These are phyloP conservation scores for Calocera cornea DNA, from an alignment of 768 basidiomycete genomes.

Conservation along the genomic window DNA sequence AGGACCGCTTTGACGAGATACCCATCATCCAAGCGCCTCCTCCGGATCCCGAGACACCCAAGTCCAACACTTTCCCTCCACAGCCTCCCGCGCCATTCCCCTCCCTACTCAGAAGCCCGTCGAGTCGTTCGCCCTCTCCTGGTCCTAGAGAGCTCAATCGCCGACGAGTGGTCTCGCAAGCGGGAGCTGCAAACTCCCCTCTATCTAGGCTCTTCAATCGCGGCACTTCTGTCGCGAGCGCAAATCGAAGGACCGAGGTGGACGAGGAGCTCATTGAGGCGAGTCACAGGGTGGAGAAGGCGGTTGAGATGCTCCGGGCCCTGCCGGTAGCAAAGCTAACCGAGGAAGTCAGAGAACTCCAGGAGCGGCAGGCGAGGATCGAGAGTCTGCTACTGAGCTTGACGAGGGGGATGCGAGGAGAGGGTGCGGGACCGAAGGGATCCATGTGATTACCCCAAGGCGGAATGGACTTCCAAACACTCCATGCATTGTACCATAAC, in stretches of 20 bases:
- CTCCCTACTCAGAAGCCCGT: neutral
- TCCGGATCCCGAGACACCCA: neutral
- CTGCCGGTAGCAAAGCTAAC: constrained; percentile 53
- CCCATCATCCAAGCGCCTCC: neutral
- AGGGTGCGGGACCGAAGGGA: constrained; percentile 7
- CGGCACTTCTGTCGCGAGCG: neutral
- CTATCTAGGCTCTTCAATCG: neutral
- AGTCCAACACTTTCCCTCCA: neutral
- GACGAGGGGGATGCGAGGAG: constrained; percentile 49
- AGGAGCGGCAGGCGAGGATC: constrained; percentile 65
- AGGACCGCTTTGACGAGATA: neutral
- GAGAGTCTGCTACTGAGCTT: constrained; percentile 56
- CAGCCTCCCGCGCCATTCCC: neutral
- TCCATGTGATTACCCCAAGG: neutral
- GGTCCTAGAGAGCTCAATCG: neutral
- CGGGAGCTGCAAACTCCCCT: neutral
- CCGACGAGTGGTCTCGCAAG: neutral
- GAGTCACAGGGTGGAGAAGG: constrained; percentile 35
- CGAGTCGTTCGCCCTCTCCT: neutral
- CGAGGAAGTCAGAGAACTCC: constrained; percentile 73
- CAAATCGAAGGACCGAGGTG: neutral
- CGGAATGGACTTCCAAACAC: neutral
- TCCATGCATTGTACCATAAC: neutral
- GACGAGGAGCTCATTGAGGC: constrained; percentile 11
- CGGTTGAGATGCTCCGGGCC: constrained; percentile 49